phyloP scores from a whole-genome alignment of 345 rosid species.

The Eucalyptus pauciflora region DNA sequence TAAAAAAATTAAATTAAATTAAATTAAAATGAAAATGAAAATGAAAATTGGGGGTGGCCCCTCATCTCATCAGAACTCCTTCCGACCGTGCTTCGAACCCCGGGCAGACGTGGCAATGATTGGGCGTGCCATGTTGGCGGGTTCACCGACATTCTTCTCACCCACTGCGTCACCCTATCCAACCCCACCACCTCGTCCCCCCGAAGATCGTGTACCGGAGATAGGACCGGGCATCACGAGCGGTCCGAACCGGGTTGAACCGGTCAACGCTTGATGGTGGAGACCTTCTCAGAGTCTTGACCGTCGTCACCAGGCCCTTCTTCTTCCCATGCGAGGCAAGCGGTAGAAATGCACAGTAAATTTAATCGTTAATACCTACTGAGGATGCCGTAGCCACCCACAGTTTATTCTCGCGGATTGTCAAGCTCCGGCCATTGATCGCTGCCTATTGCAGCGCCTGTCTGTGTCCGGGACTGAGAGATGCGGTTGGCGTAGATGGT shows the following conservation, averaged over 20 bases:
- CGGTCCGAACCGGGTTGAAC: neutral
- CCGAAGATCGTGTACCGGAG: neutral
- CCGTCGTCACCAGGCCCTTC: neutral
- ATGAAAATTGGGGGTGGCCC: neutral
- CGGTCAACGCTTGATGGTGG: neutral
- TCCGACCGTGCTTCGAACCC: neutral
- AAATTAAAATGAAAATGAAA: too few relatives aligned
- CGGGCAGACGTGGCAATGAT: neutral
- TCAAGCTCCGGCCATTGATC: constrained; percentile 4
- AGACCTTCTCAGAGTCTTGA: neutral
- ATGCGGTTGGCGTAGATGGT: constrained; percentile 89
- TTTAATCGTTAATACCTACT: neutral
- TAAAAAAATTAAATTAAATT: too few relatives aligned
- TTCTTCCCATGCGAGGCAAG: neutral
- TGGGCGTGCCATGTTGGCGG: neutral
- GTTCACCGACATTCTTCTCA: neutral
- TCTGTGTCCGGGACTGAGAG: constrained; percentile 61
- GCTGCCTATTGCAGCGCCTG: constrained; percentile 48
- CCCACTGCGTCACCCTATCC: neutral
- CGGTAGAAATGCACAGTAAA: neutral
- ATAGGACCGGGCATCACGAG: neutral
- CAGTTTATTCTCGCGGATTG: neutral
- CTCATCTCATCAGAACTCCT: neutral
- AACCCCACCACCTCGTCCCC: neutral
- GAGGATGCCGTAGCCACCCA: neutral